Evolutionary conservation across 2,329 filamentous ascomycete genomes (phyloP).

Genomic region (Fusarium pseudocircinatum): DNA sequence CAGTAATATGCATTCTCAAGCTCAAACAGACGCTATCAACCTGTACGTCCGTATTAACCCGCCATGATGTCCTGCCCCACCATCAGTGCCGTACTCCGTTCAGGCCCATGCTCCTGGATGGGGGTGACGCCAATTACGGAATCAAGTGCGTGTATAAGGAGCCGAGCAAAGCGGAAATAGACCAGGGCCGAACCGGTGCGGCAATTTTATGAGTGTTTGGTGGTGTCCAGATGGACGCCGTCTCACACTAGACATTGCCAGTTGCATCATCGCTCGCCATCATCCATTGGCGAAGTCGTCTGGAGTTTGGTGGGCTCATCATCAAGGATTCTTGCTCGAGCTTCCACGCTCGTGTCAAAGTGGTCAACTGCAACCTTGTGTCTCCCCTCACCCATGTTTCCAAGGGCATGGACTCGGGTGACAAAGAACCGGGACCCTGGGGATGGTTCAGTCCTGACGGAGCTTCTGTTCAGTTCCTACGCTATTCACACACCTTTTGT

Average conservation of each 20-base stretch:
- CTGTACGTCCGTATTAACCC: conserved; percentile 36
- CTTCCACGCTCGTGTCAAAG: neutral
- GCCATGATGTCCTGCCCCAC: conserved; percentile 36
- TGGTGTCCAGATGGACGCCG: conserved; percentile 3
- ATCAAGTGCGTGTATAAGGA: conserved; percentile 5
- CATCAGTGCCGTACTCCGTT: conserved; percentile 26
- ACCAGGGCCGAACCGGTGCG: conserved; percentile 26
- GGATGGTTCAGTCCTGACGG: conserved; percentile 8
- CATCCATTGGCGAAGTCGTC: neutral
- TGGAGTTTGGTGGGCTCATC: neutral
- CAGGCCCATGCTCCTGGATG: conserved; percentile 30
- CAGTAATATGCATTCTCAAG: conserved; percentile 25
- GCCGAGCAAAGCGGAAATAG: conserved; percentile 5
- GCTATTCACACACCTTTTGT: conserved; percentile 2
- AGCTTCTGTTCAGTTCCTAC: conserved; percentile 1
- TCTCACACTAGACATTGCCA: conserved; percentile 12
- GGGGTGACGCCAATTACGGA: conserved; percentile 26
- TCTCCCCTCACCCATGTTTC: neutral
- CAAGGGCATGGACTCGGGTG: neutral
- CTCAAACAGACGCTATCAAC: conserved; percentile 25
- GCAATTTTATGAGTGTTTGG: conserved; percentile 29
- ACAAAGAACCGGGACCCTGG: neutral
- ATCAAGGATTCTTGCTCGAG: neutral
- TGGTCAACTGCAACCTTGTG: neutral
- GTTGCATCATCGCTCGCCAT: conserved; percentile 15